Evolutionary conservation across 805 yeast species (phyloP).

Genomic region (Wickerhamiella cacticola): DNA sequence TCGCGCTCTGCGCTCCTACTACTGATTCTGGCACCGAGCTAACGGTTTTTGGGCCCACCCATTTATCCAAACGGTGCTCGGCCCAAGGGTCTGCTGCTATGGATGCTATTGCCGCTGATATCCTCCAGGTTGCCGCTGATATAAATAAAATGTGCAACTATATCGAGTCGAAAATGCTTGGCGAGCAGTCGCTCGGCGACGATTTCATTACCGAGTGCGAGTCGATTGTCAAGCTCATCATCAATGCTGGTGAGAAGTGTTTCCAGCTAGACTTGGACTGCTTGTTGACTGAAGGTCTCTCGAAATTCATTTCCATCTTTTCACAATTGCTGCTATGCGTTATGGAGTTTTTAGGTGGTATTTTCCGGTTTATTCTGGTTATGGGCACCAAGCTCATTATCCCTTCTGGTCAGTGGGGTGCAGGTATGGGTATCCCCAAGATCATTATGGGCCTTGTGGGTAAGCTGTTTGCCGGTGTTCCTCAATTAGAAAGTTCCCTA

Average conservation of each 20-base stretch:
- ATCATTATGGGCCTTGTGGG: neutral
- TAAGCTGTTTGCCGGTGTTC: neutral
- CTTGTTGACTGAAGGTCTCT: neutral
- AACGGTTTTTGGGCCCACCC: neutral
- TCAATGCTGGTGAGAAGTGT: neutral
- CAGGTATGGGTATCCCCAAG: neutral
- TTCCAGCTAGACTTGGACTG: neutral
- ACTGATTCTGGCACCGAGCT: neutral
- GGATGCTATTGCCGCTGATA: neutral
- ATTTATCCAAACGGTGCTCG: neutral
- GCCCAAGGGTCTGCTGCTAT: neutral
- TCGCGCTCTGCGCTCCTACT: neutral
- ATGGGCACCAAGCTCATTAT: neutral
- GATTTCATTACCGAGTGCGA: neutral
- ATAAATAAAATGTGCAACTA: neutral
- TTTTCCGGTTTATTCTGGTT: neutral
- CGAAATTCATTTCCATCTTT: neutral
- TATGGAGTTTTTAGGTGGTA: neutral
- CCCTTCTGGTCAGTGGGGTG: conserved; percentile 4
- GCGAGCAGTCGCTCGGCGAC: neutral
- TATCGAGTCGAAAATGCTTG: neutral
- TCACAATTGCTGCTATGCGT: neutral
- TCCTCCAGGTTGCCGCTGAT: neutral
- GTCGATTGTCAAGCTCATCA: neutral
- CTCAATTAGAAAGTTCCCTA: neutral